phyloP scores from a whole-genome alignment of 1,284 basidiomycete species.

The Trichosporon sp. region DNA sequence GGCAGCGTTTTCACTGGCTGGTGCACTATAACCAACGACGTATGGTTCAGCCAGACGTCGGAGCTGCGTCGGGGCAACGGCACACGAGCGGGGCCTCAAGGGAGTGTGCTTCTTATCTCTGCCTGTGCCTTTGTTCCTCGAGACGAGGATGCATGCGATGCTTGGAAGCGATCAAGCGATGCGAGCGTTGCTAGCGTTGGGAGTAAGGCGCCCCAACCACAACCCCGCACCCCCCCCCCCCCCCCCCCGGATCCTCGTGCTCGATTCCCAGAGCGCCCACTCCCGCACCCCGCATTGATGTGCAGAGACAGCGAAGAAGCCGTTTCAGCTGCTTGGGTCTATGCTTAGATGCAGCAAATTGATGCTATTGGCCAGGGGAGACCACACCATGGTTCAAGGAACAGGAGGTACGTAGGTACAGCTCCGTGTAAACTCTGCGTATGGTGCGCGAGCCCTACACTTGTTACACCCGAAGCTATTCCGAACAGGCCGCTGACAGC shows the following conservation, averaged over 20 bases:
- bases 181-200: not conserved
- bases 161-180: not conserved
- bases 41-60: not conserved
- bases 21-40: not conserved
- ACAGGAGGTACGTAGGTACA: constrained; percentile 1
- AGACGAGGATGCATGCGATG: not conserved
- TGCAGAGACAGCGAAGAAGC: not conserved
- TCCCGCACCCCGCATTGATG: constrained; percentile 7
- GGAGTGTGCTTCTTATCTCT: not conserved
- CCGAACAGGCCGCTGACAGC: not conserved
- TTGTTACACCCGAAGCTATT: not conserved
- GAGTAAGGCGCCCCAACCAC: not conserved
- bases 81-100: constrained; percentile 4
- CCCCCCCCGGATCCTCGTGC: not conserved
- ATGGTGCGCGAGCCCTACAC: no score
- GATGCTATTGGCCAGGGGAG: not conserved
- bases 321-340: not conserved
- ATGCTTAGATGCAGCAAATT: not conserved
- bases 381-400: not conserved
- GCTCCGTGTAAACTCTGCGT: not conserved
- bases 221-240: not conserved
- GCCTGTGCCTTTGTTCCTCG: not conserved
- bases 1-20: not conserved
- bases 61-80: constrained; percentile 11
- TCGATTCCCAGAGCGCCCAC: not conserved